Evolutionary conservation across 2,329 filamentous ascomycete genomes (phyloP), one percentile per base, ranked within the genome.

Genomic region (Allantophomopsis lycopodina): DNA sequence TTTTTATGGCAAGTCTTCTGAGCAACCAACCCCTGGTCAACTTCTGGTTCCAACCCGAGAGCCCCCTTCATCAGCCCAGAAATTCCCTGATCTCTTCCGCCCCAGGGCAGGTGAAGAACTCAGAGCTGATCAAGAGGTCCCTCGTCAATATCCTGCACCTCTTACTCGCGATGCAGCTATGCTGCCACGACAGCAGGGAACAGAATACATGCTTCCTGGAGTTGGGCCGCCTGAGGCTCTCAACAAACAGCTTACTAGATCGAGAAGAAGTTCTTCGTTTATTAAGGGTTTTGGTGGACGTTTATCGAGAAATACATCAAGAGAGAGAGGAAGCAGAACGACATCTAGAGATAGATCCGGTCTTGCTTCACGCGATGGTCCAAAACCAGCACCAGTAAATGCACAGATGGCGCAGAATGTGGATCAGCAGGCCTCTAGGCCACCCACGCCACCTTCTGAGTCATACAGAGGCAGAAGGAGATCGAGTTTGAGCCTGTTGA

Each of bases 271-370:
- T 41, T 66, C 61, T 10, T 63, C 56, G 15, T 53, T 73, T n/a
- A 66, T 75, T 45, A 72, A 69, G 45, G 67, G 69, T 13, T 57
- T 71, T 38, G 64, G 68, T 3, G 63, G 60, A 39, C 62, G 62
- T 40, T 56, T 70, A 34, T 50, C 48, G 20, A 50, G 52, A 7
- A 44, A 36, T 5, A 43, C 47, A 14, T 55, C 49, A 14, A 45
- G 52, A 40, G 53, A 55, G 21, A 42, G 32, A 12, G 32, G 53
- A 38, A 34, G 36, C 14, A 40, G 40, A 18, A 50, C 50, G 8
- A 32, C 44, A 7, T 47, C 50, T 15, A 42, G 39, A 18, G 46
- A 46, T 21, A 41, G 23, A 14, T 43, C 36, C 8, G 7, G 38
- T 4, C 21, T 36, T 18, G 7, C 7, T 15, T 38, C 20, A 7